Percentiles rank a stretch among this genome's conserved stretches.
These are phyloP conservation scores for Magnaporthales sp. DNA, from an alignment of 2,329 filamentous ascomycete species.

Conservation along the genomic window DNA sequence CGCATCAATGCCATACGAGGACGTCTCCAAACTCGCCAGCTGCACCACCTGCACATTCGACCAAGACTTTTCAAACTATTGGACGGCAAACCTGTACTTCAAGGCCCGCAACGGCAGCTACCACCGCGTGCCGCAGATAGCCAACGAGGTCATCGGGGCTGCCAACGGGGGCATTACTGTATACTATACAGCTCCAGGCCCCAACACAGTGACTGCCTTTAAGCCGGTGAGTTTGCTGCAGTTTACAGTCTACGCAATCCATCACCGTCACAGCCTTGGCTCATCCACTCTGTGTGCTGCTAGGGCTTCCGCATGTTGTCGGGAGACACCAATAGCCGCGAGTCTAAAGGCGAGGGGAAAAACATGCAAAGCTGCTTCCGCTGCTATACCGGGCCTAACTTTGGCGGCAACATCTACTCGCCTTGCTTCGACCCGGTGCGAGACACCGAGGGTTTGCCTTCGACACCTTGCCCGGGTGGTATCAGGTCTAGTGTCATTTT, in stretches of 20 bases:
- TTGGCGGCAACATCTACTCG: conserved; percentile 28
- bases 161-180: conserved; percentile 25
- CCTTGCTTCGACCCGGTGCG: conserved; percentile 31
- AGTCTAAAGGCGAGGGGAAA: conserved; percentile 15
- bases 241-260: no score
- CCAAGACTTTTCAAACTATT: conserved; percentile 26
- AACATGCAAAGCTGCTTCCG: conserved; percentile 28
- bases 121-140: conserved; percentile 25
- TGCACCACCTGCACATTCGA: conserved; percentile 20
- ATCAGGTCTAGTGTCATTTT: conserved; percentile 35
- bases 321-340: conserved; percentile 23
- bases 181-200: conserved; percentile 27
- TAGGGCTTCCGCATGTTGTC: conserved; percentile 31
- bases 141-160: conserved; percentile 22
- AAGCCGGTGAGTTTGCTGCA: conserved; percentile 19
- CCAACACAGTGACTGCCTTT: conserved; percentile 25
- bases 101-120: conserved; percentile 18
- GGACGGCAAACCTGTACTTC: conserved; percentile 22
- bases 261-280: no score
- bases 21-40: conserved; percentile 14
- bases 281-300: neutral
- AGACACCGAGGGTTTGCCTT: conserved; percentile 30
- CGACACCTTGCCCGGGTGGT: conserved; percentile 27
- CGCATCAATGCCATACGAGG: conserved; percentile 15
- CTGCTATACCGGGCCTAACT: conserved; percentile 28